These are phyloP conservation scores for Vararia minispora DNA, from an alignment of 768 basidiomycete species.

Conservation along the genomic window DNA sequence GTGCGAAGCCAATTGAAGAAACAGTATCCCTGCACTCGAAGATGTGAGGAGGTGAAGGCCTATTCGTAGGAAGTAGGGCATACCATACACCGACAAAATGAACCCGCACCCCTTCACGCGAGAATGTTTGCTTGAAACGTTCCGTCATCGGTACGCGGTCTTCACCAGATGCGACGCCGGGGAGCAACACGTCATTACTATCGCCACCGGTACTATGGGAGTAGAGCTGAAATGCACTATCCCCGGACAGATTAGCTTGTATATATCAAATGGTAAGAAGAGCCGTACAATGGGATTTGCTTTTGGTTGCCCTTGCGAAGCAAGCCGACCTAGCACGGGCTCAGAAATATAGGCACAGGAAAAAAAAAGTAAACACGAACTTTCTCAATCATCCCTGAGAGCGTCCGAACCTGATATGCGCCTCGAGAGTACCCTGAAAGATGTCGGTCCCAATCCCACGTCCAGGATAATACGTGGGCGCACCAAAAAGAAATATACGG, in stretches of 20 bases:
- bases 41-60: not conserved
- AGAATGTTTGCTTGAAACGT: too few species aligned
- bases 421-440: constrained; percentile 34
- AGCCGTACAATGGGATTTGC: constrained; percentile 29
- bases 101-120: too few species aligned
- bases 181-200: too few species aligned
- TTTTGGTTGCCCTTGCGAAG: constrained; percentile 28
- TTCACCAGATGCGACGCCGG: too few species aligned
- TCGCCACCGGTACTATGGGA: too few species aligned
- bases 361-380: constrained; percentile 12
- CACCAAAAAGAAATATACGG: constrained; percentile 31
- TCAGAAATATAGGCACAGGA: too few species aligned
- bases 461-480: too few species aligned
- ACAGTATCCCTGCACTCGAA: constrained; percentile 37
- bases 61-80: constrained; percentile 2
- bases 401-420: constrained; percentile 31
- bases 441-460: too few species aligned
- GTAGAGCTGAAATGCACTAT: constrained; percentile 27
- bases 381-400: constrained; percentile 33
- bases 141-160: too few species aligned
- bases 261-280: not conserved
- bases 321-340: constrained; percentile 28
- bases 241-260: constrained; percentile 1
- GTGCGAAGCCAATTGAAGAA: constrained; percentile 30
- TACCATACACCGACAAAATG: constrained; percentile 39